Evolutionary conservation across 2,329 filamentous ascomycete species (phyloP).

Genomic region (Plenodomus tracheiphilus): DNA sequence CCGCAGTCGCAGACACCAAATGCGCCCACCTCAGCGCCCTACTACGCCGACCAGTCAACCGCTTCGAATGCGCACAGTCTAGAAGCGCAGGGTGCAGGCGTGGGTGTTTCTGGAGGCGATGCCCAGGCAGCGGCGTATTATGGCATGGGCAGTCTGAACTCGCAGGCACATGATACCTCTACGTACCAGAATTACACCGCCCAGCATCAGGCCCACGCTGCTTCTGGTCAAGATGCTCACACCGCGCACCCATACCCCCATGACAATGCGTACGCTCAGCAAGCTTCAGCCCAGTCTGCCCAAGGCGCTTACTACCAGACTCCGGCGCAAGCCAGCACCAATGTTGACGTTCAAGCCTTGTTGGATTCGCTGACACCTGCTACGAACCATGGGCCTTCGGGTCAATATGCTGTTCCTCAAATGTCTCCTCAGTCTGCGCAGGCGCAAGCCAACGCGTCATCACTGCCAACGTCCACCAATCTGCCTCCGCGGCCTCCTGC

Average conservation of each 20-base stretch:
- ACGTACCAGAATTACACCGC: constrained; percentile 44
- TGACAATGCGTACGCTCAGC: constrained; percentile 42
- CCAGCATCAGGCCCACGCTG: constrained; percentile 34
- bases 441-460: constrained; percentile 39
- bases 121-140: constrained; percentile 30
- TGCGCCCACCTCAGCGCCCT: constrained; percentile 33
- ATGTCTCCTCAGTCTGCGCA: constrained; percentile 34
- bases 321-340: constrained; percentile 31
- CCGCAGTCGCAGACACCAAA: constrained; percentile 39
- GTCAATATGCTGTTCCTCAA: constrained; percentile 41
- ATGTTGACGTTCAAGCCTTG: constrained; percentile 52
- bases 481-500: constrained; percentile 54
- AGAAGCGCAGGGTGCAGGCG: constrained; percentile 27
- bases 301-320: constrained; percentile 33
- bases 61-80: constrained; percentile 23
- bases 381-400: constrained; percentile 32
- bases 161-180: constrained; percentile 42
- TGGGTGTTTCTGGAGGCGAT: constrained; percentile 25
- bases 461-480: constrained; percentile 44
- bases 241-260: constrained; percentile 38
- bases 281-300: constrained; percentile 33
- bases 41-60: constrained; percentile 34
- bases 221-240: constrained; percentile 34
- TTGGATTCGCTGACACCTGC: constrained; percentile 49
- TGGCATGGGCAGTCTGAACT: constrained; percentile 22